Evolutionary conservation across 176 grass and related monocot genomes (phyloP).

Genomic region (Triticum timopheevii): DNA sequence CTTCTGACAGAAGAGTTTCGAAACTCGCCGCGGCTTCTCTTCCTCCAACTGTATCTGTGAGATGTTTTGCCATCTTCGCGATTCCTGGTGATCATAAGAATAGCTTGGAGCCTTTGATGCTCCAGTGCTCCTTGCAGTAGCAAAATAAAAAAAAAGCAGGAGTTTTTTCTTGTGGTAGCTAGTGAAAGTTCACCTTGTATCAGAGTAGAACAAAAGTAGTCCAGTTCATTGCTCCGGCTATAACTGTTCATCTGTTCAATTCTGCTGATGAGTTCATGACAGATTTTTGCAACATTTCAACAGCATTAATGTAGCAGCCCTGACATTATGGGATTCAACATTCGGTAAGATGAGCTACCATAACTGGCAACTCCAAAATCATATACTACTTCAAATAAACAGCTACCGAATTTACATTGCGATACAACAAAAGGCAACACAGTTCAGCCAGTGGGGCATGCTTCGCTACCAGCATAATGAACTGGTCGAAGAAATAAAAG

Average conservation of each 20-base stretch:
- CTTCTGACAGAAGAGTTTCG: slow-evolving; percentile 32
- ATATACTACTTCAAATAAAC: neutral
- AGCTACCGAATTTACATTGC: neutral
- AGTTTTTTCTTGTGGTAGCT: slow-evolving; percentile 34
- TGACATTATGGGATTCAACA: neutral
- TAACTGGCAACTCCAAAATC: neutral
- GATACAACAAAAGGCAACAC: neutral
- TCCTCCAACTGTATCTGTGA: slow-evolving; percentile 28
- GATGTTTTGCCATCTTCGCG: neutral
- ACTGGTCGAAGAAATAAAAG: slow-evolving; percentile 4
- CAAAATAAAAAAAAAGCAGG: slow-evolving; percentile 47
- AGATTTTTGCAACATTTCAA: neutral
- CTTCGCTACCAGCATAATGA: neutral
- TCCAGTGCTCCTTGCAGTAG: slow-evolving; percentile 41
- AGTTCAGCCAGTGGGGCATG: neutral
- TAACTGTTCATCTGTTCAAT: neutral
- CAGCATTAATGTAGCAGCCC: neutral
- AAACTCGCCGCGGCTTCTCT: neutral
- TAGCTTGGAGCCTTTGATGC: neutral
- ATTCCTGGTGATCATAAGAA: neutral
- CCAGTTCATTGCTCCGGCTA: neutral
- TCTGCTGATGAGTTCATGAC: neutral
- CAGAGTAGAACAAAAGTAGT: slow-evolving; percentile 27
- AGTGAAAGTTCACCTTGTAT: neutral
- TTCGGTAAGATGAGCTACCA: neutral